Evolutionary conservation across 2,329 filamentous ascomycete species (phyloP).

Genomic region (Tetracladium maxilliforme): DNA sequence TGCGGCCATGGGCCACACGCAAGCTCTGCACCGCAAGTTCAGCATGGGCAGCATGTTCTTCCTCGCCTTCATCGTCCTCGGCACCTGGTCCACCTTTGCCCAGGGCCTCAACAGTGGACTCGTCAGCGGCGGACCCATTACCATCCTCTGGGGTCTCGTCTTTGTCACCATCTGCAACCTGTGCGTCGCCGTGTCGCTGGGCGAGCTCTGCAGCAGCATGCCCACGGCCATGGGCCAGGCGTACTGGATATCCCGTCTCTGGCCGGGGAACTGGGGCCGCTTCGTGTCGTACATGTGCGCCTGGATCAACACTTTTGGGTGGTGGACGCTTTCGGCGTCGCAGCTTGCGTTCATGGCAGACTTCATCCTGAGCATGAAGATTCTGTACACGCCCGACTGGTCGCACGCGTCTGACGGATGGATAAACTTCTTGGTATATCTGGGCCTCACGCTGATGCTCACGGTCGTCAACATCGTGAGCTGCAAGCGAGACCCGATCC

Average conservation of each 20-base stretch:
- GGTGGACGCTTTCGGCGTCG: slow-evolving; percentile 40
- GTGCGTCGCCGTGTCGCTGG: slow-evolving; percentile 37
- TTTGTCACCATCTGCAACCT: slow-evolving; percentile 36
- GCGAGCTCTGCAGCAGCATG: slow-evolving; percentile 41
- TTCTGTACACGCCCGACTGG: slow-evolving; percentile 34
- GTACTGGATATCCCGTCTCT: slow-evolving; percentile 35
- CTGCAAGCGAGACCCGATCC: slow-evolving; percentile 29
- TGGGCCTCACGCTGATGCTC: slow-evolving; percentile 29
- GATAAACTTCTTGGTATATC: slow-evolving; percentile 38
- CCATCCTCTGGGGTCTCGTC: slow-evolving; percentile 37
- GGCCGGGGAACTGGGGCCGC: slow-evolving; percentile 23
- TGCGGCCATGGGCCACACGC: slow-evolving; percentile 23
- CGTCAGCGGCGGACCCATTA: slow-evolving; percentile 35
- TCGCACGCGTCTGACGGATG: slow-evolving; percentile 26
- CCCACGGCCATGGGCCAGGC: slow-evolving; percentile 45
- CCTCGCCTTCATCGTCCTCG: slow-evolving; percentile 39
- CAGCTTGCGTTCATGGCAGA: slow-evolving; percentile 42
- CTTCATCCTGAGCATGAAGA: slow-evolving; percentile 40
- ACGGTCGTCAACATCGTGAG: slow-evolving; percentile 34
- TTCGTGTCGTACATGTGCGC: slow-evolving; percentile 40
- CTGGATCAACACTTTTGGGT: slow-evolving; percentile 45
- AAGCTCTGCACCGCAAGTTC: slow-evolving; percentile 30
- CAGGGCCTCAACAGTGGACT: slow-evolving; percentile 35
- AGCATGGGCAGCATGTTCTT: slow-evolving; percentile 39
- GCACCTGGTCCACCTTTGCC: slow-evolving; percentile 42